Evolutionary conservation across 176 grass and related monocot genomes (phyloP), one percentile per base, ranked within the genome.

Genomic region (Ensete ventricosum): DNA sequence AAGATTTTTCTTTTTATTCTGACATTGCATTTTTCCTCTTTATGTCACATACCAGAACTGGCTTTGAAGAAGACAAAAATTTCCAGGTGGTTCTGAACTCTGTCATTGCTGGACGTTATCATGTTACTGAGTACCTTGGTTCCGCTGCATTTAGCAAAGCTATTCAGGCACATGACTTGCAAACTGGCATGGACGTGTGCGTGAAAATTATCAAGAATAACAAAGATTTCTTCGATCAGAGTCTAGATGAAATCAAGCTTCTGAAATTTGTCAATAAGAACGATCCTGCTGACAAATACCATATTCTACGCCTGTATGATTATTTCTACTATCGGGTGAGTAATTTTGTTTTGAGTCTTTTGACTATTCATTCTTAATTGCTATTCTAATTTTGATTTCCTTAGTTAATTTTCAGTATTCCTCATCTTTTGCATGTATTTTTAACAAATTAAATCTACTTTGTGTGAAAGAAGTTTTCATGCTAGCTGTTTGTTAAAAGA

Each of bases 161-260:
- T 75, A 93, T 98, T 69, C 95, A 98, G 51, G 95, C 95, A 74
- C 95, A 98, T 89, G 95, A 98, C 85, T 81, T 98, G 72, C 90
- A 98, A 76, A 94, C 90, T 3, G 95, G 95, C 83, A 98, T 98
- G 90, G 95, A 98, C 78, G 95, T 98, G 14, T 98, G 95, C 60
- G 84, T 98, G 76, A 98, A 98, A 89, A 94, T 98, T 68, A 98
- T 98, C 67, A 98, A 98, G 84, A 98, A 98, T 69, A 98, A 98
- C 80, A 98, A 98, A 88, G 94, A 98, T 91, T 98, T 98, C 83
- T 98, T 98, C 8, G 94, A 98, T 60, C 94, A 98, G 76, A 98
- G 95, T 66, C 87, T 98, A 68, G 95, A 98, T 84, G 95, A 98
- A 84, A 98, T 98, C 82, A 98, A 98, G 76, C 95, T 98, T 74